Percentiles rank a stretch among this genome's conserved stretches.
phyloP scores from a whole-genome alignment of 106 monocot genomes.

The Acorus calamus region DNA sequence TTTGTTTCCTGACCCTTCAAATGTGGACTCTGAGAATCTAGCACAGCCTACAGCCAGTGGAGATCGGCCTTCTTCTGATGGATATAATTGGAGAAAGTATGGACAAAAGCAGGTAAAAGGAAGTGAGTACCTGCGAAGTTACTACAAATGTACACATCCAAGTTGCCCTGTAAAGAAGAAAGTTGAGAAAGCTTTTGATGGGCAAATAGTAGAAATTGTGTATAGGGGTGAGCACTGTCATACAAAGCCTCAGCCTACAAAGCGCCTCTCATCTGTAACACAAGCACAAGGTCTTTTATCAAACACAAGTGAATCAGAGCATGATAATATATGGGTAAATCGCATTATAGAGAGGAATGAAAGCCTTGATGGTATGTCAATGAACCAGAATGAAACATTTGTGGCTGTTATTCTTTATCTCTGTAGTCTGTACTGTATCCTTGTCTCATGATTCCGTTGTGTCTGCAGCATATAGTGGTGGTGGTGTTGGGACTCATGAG shows the following conservation, averaged over 20 bases:
- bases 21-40: background rate
- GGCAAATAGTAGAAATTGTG: constrained; percentile 70
- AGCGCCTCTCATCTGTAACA: constrained; percentile 7
- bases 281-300: constrained; percentile 6
- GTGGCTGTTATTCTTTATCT: constrained; percentile 2
- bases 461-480: background rate
- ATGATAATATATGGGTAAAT: constrained; percentile 1
- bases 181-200: constrained; percentile 67
- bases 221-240: constrained; percentile 86
- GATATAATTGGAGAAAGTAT: constrained; percentile 90
- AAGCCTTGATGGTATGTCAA: background rate
- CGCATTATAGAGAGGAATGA: constrained; percentile 7
- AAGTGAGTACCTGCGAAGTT: constrained; percentile 67
- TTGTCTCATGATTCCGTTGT: background rate
- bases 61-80: constrained; percentile 55
- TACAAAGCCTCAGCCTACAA: constrained; percentile 50
- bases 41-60: constrained; percentile 9
- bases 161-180: constrained; percentile 84
- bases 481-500: background rate
- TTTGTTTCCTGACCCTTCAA: constrained; percentile 13
- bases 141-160: constrained; percentile 84
- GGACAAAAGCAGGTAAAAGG: constrained; percentile 96
- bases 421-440: constrained; percentile 1
- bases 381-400: constrained; percentile 4
- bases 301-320: constrained; percentile 15